A percentile compares a stretch with the other conserved stretches of the same genome.
phyloP scores from a whole-genome alignment of 495 filamentous ascomycete genomes.

The Penicillium arizonense region DNA sequence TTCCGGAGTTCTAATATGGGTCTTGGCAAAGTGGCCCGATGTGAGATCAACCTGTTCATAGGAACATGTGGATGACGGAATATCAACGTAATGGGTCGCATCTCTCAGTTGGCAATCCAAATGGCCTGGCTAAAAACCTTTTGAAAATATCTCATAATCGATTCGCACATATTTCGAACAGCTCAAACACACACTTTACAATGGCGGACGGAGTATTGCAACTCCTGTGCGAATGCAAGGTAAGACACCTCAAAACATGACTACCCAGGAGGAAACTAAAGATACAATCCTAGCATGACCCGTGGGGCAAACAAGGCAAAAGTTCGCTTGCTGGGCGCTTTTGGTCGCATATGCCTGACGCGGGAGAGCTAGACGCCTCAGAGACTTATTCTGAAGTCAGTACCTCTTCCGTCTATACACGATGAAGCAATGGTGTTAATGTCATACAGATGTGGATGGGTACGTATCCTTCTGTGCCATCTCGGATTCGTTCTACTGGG shows the following conservation, averaged over 20 bases:
- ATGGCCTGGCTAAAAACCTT: neutral
- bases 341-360: slow-evolving; percentile 38
- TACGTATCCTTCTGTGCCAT: slow-evolving; percentile 69
- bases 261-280: neutral
- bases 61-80: neutral
- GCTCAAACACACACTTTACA: neutral
- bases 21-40: neutral
- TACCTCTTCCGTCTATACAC: neutral
- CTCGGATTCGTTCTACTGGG: slow-evolving; percentile 55
- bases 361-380: slow-evolving; percentile 28
- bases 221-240: slow-evolving; percentile 15
- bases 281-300: slow-evolving; percentile 32
- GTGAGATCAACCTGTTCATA: neutral
- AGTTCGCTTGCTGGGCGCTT: slow-evolving; percentile 38
- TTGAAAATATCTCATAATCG: neutral
- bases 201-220: slow-evolving; percentile 9
- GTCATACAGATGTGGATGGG: slow-evolving; percentile 68
- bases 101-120: neutral
- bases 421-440: neutral
- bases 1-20: neutral
- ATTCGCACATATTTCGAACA: neutral
- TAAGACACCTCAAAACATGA: neutral
- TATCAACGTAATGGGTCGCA: neutral
- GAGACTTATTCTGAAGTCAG: slow-evolving; percentile 42
- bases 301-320: slow-evolving; percentile 44